Evolutionary conservation across 441 rosid genomes (phyloP).

Genomic region (Adansonia rubrostipa): DNA sequence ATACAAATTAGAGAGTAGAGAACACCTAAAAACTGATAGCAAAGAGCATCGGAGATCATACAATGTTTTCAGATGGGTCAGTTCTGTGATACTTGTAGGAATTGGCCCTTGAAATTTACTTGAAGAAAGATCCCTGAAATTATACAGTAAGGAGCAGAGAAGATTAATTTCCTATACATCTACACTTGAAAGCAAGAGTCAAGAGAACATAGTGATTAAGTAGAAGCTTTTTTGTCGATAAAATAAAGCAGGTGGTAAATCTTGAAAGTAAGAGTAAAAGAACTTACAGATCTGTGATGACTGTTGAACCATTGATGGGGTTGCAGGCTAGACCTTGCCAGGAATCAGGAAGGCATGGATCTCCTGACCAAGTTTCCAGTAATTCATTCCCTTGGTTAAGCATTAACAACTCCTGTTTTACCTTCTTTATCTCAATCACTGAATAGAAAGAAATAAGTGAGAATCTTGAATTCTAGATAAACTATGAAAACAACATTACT

Average conservation of each 20-base stretch:
- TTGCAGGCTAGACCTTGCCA: slow-evolving; percentile 63
- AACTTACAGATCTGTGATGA: slow-evolving; percentile 60
- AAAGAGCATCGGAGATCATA: slow-evolving; percentile 37
- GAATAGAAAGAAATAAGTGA: slow-evolving; percentile 12
- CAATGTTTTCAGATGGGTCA: slow-evolving; percentile 51
- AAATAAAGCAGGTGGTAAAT: neutral
- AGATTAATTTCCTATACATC: neutral
- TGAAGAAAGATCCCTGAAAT: slow-evolving; percentile 57
- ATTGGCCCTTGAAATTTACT: slow-evolving; percentile 43
- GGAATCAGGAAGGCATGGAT: slow-evolving; percentile 59
- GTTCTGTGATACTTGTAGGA: slow-evolving; percentile 43
- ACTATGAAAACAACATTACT: neutral
- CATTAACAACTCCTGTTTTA: slow-evolving; percentile 41
- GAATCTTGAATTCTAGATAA: neutral
- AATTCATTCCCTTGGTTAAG: slow-evolving; percentile 36
- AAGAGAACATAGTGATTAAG: neutral
- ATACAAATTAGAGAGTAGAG: slow-evolving; percentile 15
- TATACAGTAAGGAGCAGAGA: slow-evolving; percentile 5
- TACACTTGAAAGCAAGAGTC: neutral
- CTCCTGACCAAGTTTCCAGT: slow-evolving; percentile 65
- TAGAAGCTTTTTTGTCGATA: neutral
- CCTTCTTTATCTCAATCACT: slow-evolving; percentile 50
- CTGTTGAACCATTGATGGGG: slow-evolving; percentile 32
- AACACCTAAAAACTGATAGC: slow-evolving; percentile 11
- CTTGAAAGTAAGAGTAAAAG: slow-evolving; percentile 1